phyloP scores from a whole-genome alignment of 768 basidiomycete species.

The Lactarius akahatsu region DNA sequence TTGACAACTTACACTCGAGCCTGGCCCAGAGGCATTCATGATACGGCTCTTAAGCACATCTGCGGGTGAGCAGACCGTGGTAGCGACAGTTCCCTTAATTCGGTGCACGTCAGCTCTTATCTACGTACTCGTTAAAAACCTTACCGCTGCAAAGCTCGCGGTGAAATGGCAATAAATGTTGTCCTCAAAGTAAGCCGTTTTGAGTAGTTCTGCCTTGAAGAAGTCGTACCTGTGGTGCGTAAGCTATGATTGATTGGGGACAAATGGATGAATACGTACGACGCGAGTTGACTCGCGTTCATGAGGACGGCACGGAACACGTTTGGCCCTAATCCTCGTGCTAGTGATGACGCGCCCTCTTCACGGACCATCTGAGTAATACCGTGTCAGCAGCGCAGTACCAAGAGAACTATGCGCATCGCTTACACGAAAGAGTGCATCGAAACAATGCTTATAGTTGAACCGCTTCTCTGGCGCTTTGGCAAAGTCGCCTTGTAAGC shows the following conservation, averaged over 20 bases:
- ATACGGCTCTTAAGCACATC: slow-evolving; percentile 88
- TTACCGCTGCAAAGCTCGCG: slow-evolving; percentile 81
- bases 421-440: slow-evolving; percentile 80
- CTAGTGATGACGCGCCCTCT: slow-evolving; percentile 75
- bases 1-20: slow-evolving; percentile 57
- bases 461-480: slow-evolving; percentile 86
- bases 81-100: slow-evolving; percentile 77
- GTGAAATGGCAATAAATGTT: slow-evolving; percentile 83
- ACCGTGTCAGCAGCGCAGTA: slow-evolving; percentile 19
- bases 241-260: not conserved
- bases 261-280: slow-evolving; percentile 47
- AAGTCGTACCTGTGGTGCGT: slow-evolving; percentile 69
- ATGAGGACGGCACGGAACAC: slow-evolving; percentile 83
- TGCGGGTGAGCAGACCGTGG: slow-evolving; percentile 85
- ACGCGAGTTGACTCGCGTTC: slow-evolving; percentile 91
- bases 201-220: slow-evolving; percentile 82
- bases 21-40: slow-evolving; percentile 86
- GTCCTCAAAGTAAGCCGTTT: slow-evolving; percentile 70
- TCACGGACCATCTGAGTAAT: slow-evolving; percentile 74
- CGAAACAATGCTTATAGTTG: slow-evolving; percentile 88
- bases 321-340: slow-evolving; percentile 79
- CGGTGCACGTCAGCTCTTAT: not conserved
- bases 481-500: slow-evolving; percentile 88
- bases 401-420: slow-evolving; percentile 28
- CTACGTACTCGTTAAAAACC: slow-evolving; percentile 29